Base-by-base conservation (phyloP, 2,329 filamentous ascomycete species). In the Aspergillus luchuensis region DNA sequence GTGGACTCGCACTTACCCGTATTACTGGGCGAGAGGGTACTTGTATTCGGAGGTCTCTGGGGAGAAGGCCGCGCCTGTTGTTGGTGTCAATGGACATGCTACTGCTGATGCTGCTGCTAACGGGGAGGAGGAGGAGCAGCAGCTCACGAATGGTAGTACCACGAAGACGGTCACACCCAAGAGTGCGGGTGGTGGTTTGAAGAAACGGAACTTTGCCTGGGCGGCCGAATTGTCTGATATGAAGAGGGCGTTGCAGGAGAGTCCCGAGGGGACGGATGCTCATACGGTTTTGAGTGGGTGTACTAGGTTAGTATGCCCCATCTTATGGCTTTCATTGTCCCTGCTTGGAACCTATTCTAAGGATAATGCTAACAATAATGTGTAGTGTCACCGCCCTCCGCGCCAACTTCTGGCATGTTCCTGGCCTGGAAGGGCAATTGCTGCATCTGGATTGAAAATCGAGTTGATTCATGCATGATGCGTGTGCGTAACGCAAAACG, bases 141-240 rank as follows among this genome's bases (percentile, higher is more conserved):
- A 45, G 17, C 17, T 19, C 10, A 11, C n/a, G 6, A 30, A 50
- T 33, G 47, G 47, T 13, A 45, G 5, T 19, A 21, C 39, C 10
- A 43, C 38, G 5, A 43, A 56, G 43, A 28, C 36, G 30, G 11
- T 13, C 15, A 30, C 23, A 8, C 30, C 17, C 2, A 56, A 56
- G n/a, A 28, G n/a, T 19, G 50, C 43, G 7, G 6, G 25, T 17
- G n/a, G 57, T 17, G n/a, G 82, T 38, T 87, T 90, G 72, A 84
- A 80, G 62, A 88, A 94, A 75, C 90, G 90, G 72, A 89, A 94
- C 76, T 97, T 96, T 82, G 92, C 92, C 77, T 97, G 93, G 93
- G 87, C 89, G 50, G 92, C 93, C 10, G 85, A 86, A 65, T 91
- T 97, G 73, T 84, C 86, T 28, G 92, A 96, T 76, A 91, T 97